Evolutionary conservation across 164 flowering plant species (phyloP), one percentile per base, ranked within the genome.

Genomic region (Nelumbo lutea): DNA sequence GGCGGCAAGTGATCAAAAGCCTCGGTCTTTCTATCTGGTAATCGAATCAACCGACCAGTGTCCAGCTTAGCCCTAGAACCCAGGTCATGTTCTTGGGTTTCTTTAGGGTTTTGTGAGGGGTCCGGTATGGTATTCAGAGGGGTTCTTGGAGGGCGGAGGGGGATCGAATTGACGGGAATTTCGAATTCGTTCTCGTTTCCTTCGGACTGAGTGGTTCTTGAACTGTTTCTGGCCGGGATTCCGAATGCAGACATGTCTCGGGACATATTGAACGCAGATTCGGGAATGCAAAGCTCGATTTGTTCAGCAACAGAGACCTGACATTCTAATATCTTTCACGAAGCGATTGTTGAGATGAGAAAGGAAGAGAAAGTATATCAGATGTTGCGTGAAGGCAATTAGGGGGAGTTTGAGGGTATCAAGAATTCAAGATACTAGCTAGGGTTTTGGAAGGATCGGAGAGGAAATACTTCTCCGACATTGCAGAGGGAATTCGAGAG

Each of bases 41-140:
- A 3, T 38, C 74, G 58, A 69, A 43, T 27, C 3, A 63, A 3
- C 47, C 67, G 40, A 27, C 41, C 4, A 6, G 70, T 51, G 56
- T 74, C 80, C 13, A 56, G n/a, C 64, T 72, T 75, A 1, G 42
- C 45, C 74, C 62, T 79, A 14, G 77, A 73, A 71, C 80, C 74
- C 27, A 58, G 68, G 2, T 72, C 81, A 2, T 47, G 60, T 6
- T 75, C 81, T 0, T 42, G 71, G 67, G 55, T 9, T 9, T 72
- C 82, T 27, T 39, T 60, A 13, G 48, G 80, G 69, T 6, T 61
- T 67, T 83, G 90, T 3, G 79, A 76, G 0, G 93, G 93, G 82
- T 88, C 88, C 43, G 80, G 80, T 2, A 88, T 86, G 0, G 84
- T 6, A 70, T 84, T 82, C 1, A 88, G 70, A 13, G 95, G 96